Evolutionary conservation across 2,329 filamentous ascomycete species (phyloP).

Genomic region (Bisporella sp.): DNA sequence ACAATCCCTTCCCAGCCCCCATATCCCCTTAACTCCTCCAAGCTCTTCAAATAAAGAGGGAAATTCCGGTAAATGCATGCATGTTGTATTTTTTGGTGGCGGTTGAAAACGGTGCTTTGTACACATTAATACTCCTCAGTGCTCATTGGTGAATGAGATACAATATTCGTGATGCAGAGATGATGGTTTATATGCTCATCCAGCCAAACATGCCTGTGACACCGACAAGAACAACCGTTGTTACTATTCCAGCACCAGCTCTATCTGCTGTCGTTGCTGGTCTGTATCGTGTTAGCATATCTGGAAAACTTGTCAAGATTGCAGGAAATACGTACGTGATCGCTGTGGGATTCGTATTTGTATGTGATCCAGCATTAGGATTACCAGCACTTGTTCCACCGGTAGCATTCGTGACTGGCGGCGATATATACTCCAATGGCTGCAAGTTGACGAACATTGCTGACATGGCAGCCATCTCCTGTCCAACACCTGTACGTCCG

Average conservation of each 20-base stretch:
- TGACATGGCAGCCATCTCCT: slow-evolving; percentile 66
- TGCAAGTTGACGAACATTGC: slow-evolving; percentile 41
- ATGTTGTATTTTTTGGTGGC: no score
- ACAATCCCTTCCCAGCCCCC: no score
- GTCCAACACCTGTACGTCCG: slow-evolving; percentile 54
- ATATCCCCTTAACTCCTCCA: no score
- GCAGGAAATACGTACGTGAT: neutral
- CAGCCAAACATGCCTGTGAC: slow-evolving; percentile 28
- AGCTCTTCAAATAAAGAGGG: no score
- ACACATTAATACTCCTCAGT: no score
- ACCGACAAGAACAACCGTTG: slow-evolving; percentile 27
- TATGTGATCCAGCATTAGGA: slow-evolving; percentile 16
- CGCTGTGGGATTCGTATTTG: slow-evolving; percentile 8
- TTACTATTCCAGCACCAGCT: slow-evolving; percentile 36
- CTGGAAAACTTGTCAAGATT: no score
- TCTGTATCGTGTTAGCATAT: no score
- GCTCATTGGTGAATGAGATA: no score
- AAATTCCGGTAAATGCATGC: no score
- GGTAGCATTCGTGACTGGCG: slow-evolving; percentile 23
- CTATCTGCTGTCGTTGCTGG: slow-evolving; percentile 31
- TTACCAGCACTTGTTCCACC: slow-evolving; percentile 30
- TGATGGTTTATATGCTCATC: slow-evolving; percentile 24
- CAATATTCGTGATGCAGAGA: no score
- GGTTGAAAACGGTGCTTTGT: no score
- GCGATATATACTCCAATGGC: slow-evolving; percentile 13